Evolutionary conservation across 345 rosid genomes (phyloP).

Genomic region (Eucalyptus marginata): DNA sequence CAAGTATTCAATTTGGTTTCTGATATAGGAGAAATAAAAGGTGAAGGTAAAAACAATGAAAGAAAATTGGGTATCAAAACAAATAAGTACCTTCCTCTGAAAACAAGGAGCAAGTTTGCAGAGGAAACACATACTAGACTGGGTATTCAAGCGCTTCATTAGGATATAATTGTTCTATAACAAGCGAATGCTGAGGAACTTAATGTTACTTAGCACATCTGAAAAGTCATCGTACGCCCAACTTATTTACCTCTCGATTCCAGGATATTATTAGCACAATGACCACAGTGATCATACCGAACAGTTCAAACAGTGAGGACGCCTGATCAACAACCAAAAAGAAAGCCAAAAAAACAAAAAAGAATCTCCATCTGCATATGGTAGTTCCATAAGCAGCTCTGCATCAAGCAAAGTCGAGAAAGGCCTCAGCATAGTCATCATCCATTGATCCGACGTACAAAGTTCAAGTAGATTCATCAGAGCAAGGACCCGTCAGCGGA

Average conservation of each 20-base stretch:
- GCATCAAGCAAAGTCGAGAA: not conserved
- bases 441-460: not conserved
- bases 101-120: not conserved
- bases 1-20: not conserved
- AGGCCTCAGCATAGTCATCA: not conserved
- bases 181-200: not conserved
- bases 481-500: not conserved
- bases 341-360: not conserved
- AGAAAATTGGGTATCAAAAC: not conserved
- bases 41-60: not conserved
- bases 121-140: not conserved
- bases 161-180: not conserved
- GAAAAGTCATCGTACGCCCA: not conserved
- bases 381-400: not conserved
- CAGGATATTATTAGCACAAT: not conserved
- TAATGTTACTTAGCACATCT: not conserved
- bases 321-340: not conserved
- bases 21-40: not conserved
- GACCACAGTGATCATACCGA: not conserved
- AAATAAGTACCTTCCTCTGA: not conserved
- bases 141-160: not conserved
- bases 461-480: not conserved
- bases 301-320: not conserved
- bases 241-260: not conserved
- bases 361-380: not conserved